Conservation (phyloP, 106 monocot species). For the Iris macrosiphon region DNA sequence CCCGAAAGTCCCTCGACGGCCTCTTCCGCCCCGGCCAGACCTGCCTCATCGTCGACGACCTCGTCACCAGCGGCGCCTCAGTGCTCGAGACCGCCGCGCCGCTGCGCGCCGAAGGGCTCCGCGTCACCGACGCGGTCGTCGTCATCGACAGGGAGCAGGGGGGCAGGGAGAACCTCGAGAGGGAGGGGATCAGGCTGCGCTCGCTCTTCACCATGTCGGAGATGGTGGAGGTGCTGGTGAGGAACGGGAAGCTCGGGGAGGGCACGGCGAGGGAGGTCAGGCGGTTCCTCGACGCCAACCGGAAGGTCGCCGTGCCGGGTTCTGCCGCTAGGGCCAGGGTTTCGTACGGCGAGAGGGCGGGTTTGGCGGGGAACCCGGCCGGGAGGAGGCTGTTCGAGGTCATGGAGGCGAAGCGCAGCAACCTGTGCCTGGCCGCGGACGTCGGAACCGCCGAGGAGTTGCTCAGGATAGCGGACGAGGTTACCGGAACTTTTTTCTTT, state of each 20-base stretch:
- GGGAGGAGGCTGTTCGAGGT: constrained; percentile 86
- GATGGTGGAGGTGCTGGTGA: constrained; percentile 56
- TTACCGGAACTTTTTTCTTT: too few species aligned
- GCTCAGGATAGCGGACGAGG: constrained; percentile 78
- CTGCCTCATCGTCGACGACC: constrained; percentile 81
- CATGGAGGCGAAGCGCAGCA: constrained; percentile 87
- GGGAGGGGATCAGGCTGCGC: constrained; percentile 63
- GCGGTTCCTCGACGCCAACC: constrained; percentile 62
- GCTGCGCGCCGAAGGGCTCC: constrained; percentile 52
- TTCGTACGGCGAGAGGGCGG: constrained; percentile 59
- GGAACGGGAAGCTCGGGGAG: constrained; percentile 42
- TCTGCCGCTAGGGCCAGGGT: constrained; percentile 24
- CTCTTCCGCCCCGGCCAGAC: constrained; percentile 44
- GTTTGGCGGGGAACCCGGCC: constrained; percentile 51
- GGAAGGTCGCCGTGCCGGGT: constrained; percentile 21
- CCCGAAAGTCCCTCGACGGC: constrained; percentile 69
- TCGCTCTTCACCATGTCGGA: constrained; percentile 55
- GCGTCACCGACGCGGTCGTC: constrained; percentile 71
- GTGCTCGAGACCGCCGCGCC: constrained; percentile 86
- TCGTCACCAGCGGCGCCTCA: constrained; percentile 94
- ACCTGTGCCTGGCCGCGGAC: constrained; percentile 85
- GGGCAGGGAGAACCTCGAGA: constrained; percentile 71
- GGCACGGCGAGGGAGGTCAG: constrained; percentile 55
- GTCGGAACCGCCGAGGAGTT: constrained; percentile 77
- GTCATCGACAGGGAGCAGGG: constrained; percentile 90